Base-by-base conservation (phyloP, 129 eudicot genomes). In the Pseudognaphalium luteoalbum region DNA sequence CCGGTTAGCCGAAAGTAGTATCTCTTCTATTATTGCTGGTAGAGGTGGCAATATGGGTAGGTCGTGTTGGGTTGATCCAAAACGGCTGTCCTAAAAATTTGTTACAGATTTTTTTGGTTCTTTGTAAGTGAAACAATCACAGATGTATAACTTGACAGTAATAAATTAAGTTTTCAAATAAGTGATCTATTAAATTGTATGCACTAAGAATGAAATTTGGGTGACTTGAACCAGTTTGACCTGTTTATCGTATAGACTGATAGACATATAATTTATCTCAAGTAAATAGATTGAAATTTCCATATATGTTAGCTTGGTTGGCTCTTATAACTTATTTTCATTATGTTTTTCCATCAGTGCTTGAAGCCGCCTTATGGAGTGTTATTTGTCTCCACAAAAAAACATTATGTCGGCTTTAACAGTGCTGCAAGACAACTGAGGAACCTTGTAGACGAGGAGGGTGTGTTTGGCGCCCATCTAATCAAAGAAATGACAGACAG, bases 341-440 rank as follows among this genome's bases (percentile, higher is more conserved):
- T 60, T 61, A 25, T 58, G 32, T 81, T 44, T 33, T 42, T 68
- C 15, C 15, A 16, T 52, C 83, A 90, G 96, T 90, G 96, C 73
- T 75, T 90, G 83, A 85, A 89, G 84, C 96, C 96, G 37, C 96
- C 96, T 22, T 90, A 90, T 41, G 96, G 96, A 81, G 88, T 87
- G 62, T 37, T 90, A 66, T 90, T 85, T 75, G 63, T 90, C 73
- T 87, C 96, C 54, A 82, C 96, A 25, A 90, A 90, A 75, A 90
- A 70, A 82, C 84, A 85, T 87, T 90, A 81, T 37, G 92, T 85
- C 47, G 88, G 96, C 68, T 90, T 83, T 86, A 87, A 90, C 78
- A 87, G 85, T 17, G 92, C 87, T 30, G 85, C 85, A 25, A 81
- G 88, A 59, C 92, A 87, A 17, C 75, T 90, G 80, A 87, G 92